Base-by-base conservation (phyloP, 2,329 filamentous ascomycete genomes). In the Truncatella angustata region DNA sequence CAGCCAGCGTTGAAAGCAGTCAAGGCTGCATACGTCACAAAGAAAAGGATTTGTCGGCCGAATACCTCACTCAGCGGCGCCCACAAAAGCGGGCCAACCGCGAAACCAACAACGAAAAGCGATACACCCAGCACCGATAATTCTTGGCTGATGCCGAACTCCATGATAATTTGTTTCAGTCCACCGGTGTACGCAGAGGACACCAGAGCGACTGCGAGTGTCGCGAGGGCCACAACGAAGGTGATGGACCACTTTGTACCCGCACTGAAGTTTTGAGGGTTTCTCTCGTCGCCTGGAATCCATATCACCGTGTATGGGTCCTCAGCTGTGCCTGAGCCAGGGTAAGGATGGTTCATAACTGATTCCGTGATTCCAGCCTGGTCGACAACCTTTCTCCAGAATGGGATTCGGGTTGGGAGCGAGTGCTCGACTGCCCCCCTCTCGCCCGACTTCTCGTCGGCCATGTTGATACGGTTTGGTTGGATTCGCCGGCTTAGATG, bases 61-160 rank as follows among this genome's bases (percentile, higher is more conserved):
- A 79, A 83, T 30, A 86, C 66, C 61, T 87, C 84, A 26, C 80
- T 80, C 18, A 89, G 64, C 0, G 85, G 85, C 3, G 85, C 86
- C 80, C 85, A 88, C 2, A 88, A 61, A 6, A 87, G 67, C 0
- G 84, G 84, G 24, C 84, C 83, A 50, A 86, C 72, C 30, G 74
- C 75, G 53, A 86, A 86, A 1, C 83, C 84, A 4, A 86, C 60
- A 12, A 87, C 83, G 63, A 85, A 87, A 16, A 87, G 69, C 6
- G 84, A 86, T 12, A 88, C 74, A 10, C 84, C 84, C 2, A 87
- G 73, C 21, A 81, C 84, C 35, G 76, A 78, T 6, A 86, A 68
- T 58, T 81, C 79, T 14, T 66, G 51, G 56, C 47, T 42, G 18
- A 50, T 40, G 24, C 36, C 47, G 20, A 88, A 86, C 26, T 81